Evolutionary conservation across 306 rosid genomes (phyloP).

Genomic region (Geum urbanum): DNA sequence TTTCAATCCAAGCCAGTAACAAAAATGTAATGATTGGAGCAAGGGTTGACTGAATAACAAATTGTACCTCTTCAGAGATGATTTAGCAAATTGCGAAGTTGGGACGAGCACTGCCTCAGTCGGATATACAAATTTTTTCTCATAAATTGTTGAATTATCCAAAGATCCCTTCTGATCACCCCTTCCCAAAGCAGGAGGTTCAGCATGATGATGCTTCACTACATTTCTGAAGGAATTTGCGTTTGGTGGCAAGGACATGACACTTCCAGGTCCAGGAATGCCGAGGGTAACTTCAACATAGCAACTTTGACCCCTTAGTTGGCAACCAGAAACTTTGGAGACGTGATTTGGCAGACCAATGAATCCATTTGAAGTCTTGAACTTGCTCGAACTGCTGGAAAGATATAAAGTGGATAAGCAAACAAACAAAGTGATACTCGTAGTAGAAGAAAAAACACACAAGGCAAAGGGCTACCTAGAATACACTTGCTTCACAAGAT

Average conservation of each 20-base stretch:
- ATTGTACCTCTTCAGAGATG: conserved; percentile 77
- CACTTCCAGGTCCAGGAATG: conserved; percentile 57
- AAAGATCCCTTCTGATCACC: conserved; percentile 64
- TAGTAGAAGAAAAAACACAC: neutral
- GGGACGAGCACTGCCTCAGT: conserved; percentile 92
- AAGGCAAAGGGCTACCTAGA: conserved; percentile 44
- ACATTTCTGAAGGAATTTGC: conserved; percentile 40
- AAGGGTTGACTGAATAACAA: neutral
- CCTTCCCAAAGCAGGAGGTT: conserved; percentile 51
- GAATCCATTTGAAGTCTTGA: conserved; percentile 63
- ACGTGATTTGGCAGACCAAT: conserved; percentile 71
- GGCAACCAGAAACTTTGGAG: conserved; percentile 81
- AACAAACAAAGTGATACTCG: neutral
- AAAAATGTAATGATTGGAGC: neutral
- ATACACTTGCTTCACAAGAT: conserved; percentile 82
- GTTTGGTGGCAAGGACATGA: conserved; percentile 42
- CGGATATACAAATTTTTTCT: conserved; percentile 79
- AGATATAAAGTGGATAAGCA: conserved; percentile 6
- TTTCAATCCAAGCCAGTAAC: neutral
- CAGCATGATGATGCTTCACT: conserved; percentile 49
- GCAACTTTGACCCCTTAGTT: conserved; percentile 76
- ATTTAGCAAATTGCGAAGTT: conserved; percentile 64
- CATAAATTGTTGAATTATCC: conserved; percentile 47
- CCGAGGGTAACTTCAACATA: conserved; percentile 91
- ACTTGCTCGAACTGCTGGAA: conserved; percentile 62